Percentiles rank a stretch among this genome's conserved stretches.
Conservation (phyloP, 345 rosid species). For the Heritiera fomes region DNA sequence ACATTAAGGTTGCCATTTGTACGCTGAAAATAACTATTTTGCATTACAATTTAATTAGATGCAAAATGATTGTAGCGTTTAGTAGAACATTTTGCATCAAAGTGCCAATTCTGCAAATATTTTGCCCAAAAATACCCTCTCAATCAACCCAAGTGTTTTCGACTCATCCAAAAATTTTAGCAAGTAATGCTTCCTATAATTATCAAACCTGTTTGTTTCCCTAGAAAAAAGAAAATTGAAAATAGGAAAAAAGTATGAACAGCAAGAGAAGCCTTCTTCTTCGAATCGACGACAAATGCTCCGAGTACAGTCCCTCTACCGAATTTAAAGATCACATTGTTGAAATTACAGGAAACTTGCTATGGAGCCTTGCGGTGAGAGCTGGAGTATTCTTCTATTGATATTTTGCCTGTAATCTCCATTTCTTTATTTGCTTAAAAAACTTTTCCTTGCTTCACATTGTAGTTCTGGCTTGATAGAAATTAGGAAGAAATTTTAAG, state of each 20-base stretch:
- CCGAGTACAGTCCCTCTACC: constrained; percentile 70
- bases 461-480: neutral
- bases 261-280: constrained; percentile 81
- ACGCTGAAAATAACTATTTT: too few relatives aligned
- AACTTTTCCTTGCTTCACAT: neutral
- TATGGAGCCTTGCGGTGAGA: constrained; percentile 75
- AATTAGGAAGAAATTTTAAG: neutral
- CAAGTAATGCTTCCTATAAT: too few relatives aligned
- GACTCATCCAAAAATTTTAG: too few relatives aligned
- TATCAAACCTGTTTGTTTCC: constrained; percentile 6
- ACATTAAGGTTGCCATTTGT: neutral
- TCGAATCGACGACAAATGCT: constrained; percentile 84
- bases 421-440: neutral
- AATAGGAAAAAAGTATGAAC: constrained; percentile 40
- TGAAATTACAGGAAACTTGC: constrained; percentile 71
- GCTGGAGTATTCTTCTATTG: constrained; percentile 70
- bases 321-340: constrained; percentile 77
- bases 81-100: too few relatives aligned
- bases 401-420: constrained; percentile 52
- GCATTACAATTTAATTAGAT: too few relatives aligned
- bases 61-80: too few relatives aligned
- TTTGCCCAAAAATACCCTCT: too few relatives aligned
- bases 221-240: neutral
- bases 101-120: too few relatives aligned
- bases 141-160: too few relatives aligned